Conservation (phyloP, 2,329 filamentous ascomycete species). For the Cytospora leucostoma region DNA sequence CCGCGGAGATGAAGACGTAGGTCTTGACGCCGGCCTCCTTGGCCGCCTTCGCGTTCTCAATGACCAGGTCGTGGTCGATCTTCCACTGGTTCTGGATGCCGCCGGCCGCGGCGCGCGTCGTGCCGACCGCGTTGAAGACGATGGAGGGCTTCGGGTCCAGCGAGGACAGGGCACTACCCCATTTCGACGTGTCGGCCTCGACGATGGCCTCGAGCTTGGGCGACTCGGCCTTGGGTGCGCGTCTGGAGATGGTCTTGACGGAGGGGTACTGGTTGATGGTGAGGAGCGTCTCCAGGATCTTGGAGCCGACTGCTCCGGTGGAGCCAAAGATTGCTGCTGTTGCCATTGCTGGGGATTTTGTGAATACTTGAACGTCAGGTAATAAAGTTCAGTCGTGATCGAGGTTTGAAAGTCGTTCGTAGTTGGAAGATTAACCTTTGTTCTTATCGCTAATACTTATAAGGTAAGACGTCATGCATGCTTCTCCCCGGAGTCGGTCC, state of each 20-base stretch:
- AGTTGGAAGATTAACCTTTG: neutral
- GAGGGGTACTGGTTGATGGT: constrained; percentile 51
- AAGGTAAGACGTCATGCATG: neutral
- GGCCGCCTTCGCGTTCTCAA: constrained; percentile 74
- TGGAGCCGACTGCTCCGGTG: constrained; percentile 69
- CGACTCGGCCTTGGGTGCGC: constrained; percentile 56
- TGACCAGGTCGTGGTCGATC: constrained; percentile 85
- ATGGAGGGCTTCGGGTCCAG: constrained; percentile 59
- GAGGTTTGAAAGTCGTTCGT: neutral
- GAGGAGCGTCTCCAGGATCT: constrained; percentile 71
- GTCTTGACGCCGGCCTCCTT: constrained; percentile 70
- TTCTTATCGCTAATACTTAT: neutral
- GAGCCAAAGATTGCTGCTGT: constrained; percentile 60
- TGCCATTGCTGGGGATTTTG: constrained; percentile 40
- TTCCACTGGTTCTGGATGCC: constrained; percentile 78
- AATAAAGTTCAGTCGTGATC: neutral
- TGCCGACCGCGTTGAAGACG: constrained; percentile 79
- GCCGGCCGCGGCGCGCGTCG: constrained; percentile 74
- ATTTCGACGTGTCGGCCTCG: constrained; percentile 67
- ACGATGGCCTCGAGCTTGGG: constrained; percentile 68
- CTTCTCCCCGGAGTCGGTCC: neutral
- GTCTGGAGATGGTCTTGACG: constrained; percentile 66
- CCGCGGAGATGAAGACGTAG: constrained; percentile 74
- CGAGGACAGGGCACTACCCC: constrained; percentile 61
- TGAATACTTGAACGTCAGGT: neutral